Conservation (phyloP, 2,329 filamentous ascomycete genomes). For the Cercospora sojina region DNA sequence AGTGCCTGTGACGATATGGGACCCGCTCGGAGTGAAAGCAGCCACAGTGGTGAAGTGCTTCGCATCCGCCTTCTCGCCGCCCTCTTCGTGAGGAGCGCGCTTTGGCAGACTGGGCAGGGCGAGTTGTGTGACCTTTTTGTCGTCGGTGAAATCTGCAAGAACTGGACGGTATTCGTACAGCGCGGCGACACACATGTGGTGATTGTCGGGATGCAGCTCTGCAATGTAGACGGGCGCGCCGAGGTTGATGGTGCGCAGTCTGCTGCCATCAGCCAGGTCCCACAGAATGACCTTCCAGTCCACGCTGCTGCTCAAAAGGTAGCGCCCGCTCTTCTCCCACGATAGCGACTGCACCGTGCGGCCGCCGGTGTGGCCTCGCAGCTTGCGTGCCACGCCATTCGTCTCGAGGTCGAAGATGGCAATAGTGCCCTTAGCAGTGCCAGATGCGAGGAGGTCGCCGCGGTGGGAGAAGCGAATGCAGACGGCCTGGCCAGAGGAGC, state of each 20-base stretch:
- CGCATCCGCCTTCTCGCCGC: conserved; percentile 85
- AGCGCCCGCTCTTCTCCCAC: conserved; percentile 90
- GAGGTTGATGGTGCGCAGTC: conserved; percentile 83
- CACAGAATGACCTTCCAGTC: conserved; percentile 96
- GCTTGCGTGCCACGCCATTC: conserved; percentile 90
- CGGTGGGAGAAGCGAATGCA: conserved; percentile 85
- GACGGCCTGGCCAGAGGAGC: conserved; percentile 63
- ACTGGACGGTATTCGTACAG: conserved; percentile 91
- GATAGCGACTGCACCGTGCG: conserved; percentile 91
- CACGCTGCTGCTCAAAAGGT: conserved; percentile 87
- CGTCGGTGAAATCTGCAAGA: conserved; percentile 64
- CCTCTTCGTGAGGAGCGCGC: conserved; percentile 66
- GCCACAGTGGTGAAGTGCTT: conserved; percentile 94
- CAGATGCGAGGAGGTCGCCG: conserved; percentile 91
- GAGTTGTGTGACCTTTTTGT: conserved; percentile 62
- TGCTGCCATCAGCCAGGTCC: conserved; percentile 74
- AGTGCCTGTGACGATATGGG: conserved; percentile 88
- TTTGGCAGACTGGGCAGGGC: conserved; percentile 79
- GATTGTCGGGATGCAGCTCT: conserved; percentile 87
- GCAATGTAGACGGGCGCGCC: conserved; percentile 93
- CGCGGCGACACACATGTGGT: conserved; percentile 82
- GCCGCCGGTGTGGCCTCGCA: conserved; percentile 74
- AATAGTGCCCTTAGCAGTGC: conserved; percentile 85
- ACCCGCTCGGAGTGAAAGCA: conserved; percentile 79
- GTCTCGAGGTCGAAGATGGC: conserved; percentile 98